Percentiles rank a stretch among this genome's conserved stretches.
phyloP scores from a whole-genome alignment of 768 basidiomycete species.

The Hypsizygus marmoreus region DNA sequence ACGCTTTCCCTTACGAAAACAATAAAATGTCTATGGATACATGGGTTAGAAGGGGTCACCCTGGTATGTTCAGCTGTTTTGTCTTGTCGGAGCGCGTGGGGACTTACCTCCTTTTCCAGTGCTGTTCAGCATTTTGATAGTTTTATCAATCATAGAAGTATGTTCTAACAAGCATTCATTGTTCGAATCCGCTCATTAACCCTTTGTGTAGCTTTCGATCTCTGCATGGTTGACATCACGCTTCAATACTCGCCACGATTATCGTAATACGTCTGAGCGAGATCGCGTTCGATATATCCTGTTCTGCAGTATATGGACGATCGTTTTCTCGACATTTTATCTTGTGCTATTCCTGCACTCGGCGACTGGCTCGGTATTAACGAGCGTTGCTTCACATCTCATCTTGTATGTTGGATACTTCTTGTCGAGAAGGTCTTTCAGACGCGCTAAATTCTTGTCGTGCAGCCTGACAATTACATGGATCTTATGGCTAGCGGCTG shows the following conservation, averaged over 20 bases:
- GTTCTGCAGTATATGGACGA: constrained; percentile 75
- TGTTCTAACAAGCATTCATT: not conserved
- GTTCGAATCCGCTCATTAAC: not conserved
- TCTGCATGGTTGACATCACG: constrained; percentile 70
- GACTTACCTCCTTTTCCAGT: constrained; percentile 31
- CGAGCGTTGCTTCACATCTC: constrained; percentile 64
- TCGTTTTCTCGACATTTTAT: constrained; percentile 53
- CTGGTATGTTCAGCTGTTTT: constrained; percentile 43
- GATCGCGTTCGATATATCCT: constrained; percentile 68
- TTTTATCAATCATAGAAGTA: constrained; percentile 70
- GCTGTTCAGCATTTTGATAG: constrained; percentile 54
- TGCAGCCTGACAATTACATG: constrained; percentile 71
- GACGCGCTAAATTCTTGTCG: too few relatives aligned
- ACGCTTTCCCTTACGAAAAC: constrained; percentile 1
- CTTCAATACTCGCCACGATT: constrained; percentile 61
- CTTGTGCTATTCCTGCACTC: constrained; percentile 55
- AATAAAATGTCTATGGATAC: constrained; percentile 16
- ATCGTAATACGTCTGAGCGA: constrained; percentile 46
- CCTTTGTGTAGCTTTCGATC: constrained; percentile 53
- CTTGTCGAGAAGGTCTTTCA: too few relatives aligned
- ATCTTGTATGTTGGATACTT: constrained; percentile 51
- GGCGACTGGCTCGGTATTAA: constrained; percentile 49
- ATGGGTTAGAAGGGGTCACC: constrained; percentile 51
- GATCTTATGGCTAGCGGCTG: constrained; percentile 78
- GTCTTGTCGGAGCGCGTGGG: not conserved